Conservation (phyloP, 2,329 filamentous ascomycete genomes). For the Mariannaea sp. region DNA sequence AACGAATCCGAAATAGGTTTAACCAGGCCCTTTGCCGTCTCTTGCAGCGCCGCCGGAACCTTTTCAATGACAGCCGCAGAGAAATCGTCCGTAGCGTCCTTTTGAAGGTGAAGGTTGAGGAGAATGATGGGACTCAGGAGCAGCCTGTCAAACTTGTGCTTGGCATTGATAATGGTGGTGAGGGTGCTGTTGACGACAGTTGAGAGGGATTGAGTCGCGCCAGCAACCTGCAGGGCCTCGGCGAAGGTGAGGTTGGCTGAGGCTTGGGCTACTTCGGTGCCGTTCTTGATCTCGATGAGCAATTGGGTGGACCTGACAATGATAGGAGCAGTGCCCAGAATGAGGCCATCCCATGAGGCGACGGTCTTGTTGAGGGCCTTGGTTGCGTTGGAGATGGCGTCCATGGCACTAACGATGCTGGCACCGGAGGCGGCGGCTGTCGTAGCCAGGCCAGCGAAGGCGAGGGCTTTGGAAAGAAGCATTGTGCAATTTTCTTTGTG, state of each 20-base stretch:
- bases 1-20: slow-evolving; percentile 48
- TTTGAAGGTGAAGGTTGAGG: slow-evolving; percentile 48
- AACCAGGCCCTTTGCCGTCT: slow-evolving; percentile 43
- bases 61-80: slow-evolving; percentile 46
- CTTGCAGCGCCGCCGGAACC: slow-evolving; percentile 43
- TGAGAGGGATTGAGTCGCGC: slow-evolving; percentile 43
- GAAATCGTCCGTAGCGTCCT: slow-evolving; percentile 46
- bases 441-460: slow-evolving; percentile 29
- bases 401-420: slow-evolving; percentile 44
- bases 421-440: slow-evolving; percentile 41
- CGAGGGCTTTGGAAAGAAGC: slow-evolving; percentile 33
- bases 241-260: slow-evolving; percentile 45
- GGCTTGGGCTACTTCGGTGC: slow-evolving; percentile 43
- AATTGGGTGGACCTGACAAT: slow-evolving; percentile 45
- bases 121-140: slow-evolving; percentile 50
- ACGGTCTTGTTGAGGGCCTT: slow-evolving; percentile 43
- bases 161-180: slow-evolving; percentile 44
- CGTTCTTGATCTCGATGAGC: slow-evolving; percentile 46
- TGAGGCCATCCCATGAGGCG: slow-evolving; percentile 44
- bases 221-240: slow-evolving; percentile 48
- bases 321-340: slow-evolving; percentile 49
- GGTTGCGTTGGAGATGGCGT: slow-evolving; percentile 42
- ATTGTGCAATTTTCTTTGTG: no score
- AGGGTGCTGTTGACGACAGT: slow-evolving; percentile 47
- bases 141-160: slow-evolving; percentile 51